Evolutionary conservation across 257 asterid genomes (phyloP), one percentile per base, ranked within the genome.

Genomic region (Solanum acaule): DNA sequence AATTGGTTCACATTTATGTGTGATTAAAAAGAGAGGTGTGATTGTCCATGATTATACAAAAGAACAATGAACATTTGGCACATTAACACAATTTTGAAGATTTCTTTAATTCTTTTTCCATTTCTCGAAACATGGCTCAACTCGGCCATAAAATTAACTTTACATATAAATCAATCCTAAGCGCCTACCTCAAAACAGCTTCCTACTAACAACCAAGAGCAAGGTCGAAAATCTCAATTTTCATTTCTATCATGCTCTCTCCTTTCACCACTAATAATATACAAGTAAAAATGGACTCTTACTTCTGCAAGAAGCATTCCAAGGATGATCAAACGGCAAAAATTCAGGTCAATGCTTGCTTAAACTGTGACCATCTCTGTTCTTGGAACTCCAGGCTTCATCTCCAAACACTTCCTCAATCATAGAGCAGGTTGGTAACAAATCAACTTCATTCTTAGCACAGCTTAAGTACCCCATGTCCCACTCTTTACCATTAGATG

Each of bases 401-500:
- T 89, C 89, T 79, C 94, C 92, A 65, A 93, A 93, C 27, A 93
- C 93, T 86, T 93, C 95, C 78, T 93, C 95, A 63, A 92, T 92
- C 91, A 92, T 86, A 84, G 87, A 67, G 89, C 91, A 88, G 6
- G 94, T 92, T 29, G 94, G 91, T 56, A 92, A 86, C 72, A 92
- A 90, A 70, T 91, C 95, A 31, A 86, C 86, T 87, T 90, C 91
- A 67, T 87, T 88, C 40, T 88, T 87, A 11, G 90, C 88, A 63
- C 86, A 87, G 77, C 87, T 71, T 56, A 88, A 27, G 89, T 75
- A 90, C 78, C 90, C 91, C 35, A 65, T 76, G 11, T 88, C 93
- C 94, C 95, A 93, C 27, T 89, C 93, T 86, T 87, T 89, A 22
- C 90, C 89, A 70, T 65, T 88, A 81, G 89, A 86, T 23, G 88